These are phyloP conservation scores for Suillus variegatus DNA, from an alignment of 768 basidiomycete genomes.

Conservation along the genomic window DNA sequence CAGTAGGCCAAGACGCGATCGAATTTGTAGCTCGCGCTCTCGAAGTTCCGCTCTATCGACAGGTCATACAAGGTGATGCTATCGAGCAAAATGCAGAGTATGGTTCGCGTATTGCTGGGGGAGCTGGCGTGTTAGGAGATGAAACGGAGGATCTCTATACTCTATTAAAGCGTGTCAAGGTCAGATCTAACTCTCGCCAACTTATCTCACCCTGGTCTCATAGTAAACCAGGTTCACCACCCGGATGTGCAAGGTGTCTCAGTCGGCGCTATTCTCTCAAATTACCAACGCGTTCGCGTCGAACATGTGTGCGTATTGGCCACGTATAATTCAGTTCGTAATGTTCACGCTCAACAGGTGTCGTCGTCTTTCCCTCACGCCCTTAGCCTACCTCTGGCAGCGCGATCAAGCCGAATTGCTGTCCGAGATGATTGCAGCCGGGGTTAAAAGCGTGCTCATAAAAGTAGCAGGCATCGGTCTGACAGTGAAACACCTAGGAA, in stretches of 20 bases:
- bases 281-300: slow-evolving; percentile 94
- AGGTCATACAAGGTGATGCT: slow-evolving; percentile 78
- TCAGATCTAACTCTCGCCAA: slow-evolving; percentile 30
- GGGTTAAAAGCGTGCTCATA: slow-evolving; percentile 83
- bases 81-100: slow-evolving; percentile 86
- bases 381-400: slow-evolving; percentile 94
- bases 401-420: slow-evolving; percentile 85
- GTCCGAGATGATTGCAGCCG: slow-evolving; percentile 79
- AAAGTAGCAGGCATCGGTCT: slow-evolving; percentile 97
- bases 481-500: slow-evolving; percentile 74
- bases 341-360: slow-evolving; percentile 51
- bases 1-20: slow-evolving; percentile 96
- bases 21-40: slow-evolving; percentile 83
- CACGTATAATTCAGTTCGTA: background rate
- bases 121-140: slow-evolving; percentile 69
- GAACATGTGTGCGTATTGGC: slow-evolving; percentile 83
- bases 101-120: slow-evolving; percentile 59
- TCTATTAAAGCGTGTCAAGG: slow-evolving; percentile 77
- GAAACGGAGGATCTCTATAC: slow-evolving; percentile 93
- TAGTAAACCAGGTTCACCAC: slow-evolving; percentile 55
- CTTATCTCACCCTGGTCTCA: background rate
- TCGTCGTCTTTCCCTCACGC: slow-evolving; percentile 72
- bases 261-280: slow-evolving; percentile 95
- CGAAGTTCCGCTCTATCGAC: slow-evolving; percentile 82
- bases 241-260: slow-evolving; percentile 87